These are phyloP conservation scores for Arachis monticola DNA, from an alignment of 331 rosid species.

Conservation along the genomic window DNA sequence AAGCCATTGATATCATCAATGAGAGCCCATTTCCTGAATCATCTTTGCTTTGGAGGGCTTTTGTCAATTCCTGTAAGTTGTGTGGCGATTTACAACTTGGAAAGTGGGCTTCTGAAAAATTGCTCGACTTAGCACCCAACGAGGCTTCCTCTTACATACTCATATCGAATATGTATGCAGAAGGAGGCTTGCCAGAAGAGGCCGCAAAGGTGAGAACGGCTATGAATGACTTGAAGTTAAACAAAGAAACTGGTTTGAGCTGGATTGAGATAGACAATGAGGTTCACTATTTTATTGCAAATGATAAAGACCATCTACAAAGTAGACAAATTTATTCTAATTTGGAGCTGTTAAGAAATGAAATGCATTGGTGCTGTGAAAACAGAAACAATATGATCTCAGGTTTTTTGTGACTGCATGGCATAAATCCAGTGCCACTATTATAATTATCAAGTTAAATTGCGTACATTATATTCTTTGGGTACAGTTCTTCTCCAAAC, in stretches of 20 bases:
- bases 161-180: constrained; percentile 55
- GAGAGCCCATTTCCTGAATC: constrained; percentile 48
- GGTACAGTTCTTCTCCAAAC: no score
- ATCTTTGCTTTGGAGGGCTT: constrained; percentile 59
- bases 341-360: constrained; percentile 41
- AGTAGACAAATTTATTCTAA: constrained; percentile 52
- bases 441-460: no score
- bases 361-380: constrained; percentile 19
- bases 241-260: constrained; percentile 58
- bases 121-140: constrained; percentile 55
- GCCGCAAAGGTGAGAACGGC: constrained; percentile 58
- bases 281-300: constrained; percentile 60
- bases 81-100: constrained; percentile 51
- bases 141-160: constrained; percentile 60
- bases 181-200: constrained; percentile 50
- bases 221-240: constrained; percentile 56
- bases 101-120: constrained; percentile 46
- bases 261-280: constrained; percentile 54
- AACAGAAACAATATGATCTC: constrained; percentile 33
- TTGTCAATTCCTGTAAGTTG: constrained; percentile 50
- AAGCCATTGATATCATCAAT: constrained; percentile 42
- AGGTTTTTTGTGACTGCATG: not conserved
- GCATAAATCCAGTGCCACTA: not conserved
- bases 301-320: constrained; percentile 50
- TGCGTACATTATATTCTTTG: no score